A percentile compares a stretch with the other conserved stretches of the same genome.
Conservation (phyloP, 176 grass and related monocot genomes). For the Thalia dealbata region DNA sequence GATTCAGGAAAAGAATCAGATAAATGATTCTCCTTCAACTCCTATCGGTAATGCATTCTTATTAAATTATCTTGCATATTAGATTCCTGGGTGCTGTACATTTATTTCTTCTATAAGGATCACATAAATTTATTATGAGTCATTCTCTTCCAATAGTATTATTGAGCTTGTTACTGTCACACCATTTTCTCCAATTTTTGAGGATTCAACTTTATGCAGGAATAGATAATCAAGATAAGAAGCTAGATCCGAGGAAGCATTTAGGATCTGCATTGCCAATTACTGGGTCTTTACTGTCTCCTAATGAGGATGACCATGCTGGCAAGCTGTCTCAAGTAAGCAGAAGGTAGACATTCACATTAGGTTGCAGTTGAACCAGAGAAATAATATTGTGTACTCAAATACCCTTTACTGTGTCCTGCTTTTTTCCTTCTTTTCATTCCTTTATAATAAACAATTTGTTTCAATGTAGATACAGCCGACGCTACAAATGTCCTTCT, state of each 20-base stretch:
- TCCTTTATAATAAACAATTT: conserved; percentile 19
- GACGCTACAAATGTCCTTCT: conserved; percentile 15
- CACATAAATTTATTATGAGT: not conserved
- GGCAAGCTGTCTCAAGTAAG: conserved; percentile 24
- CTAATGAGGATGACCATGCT: conserved; percentile 21
- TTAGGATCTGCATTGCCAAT: conserved; percentile 21
- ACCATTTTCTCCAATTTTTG: conserved; percentile 10
- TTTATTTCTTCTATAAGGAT: conserved; percentile 19
- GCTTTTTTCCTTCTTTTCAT: not conserved
- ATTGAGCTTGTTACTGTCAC: not conserved
- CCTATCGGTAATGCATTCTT: conserved; percentile 18
- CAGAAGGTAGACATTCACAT: conserved; percentile 31
- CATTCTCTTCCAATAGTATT: not conserved
- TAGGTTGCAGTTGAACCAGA: conserved; percentile 9
- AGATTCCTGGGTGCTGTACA: not conserved
- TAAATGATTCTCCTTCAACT: conserved; percentile 26
- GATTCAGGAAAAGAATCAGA: conserved; percentile 12
- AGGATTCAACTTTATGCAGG: conserved; percentile 30
- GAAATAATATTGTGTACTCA: not conserved
- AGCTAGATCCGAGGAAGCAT: conserved; percentile 22
- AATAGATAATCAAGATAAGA: conserved; percentile 22
- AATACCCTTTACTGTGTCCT: not conserved
- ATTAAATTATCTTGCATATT: conserved; percentile 2
- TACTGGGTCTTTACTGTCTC: conserved; percentile 17
- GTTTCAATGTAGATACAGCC: conserved; percentile 31